Evolutionary conservation across 2,329 filamentous ascomycete genomes (phyloP), one percentile per base, ranked within the genome.

Genomic region (Thielaviopsis cerberus): DNA sequence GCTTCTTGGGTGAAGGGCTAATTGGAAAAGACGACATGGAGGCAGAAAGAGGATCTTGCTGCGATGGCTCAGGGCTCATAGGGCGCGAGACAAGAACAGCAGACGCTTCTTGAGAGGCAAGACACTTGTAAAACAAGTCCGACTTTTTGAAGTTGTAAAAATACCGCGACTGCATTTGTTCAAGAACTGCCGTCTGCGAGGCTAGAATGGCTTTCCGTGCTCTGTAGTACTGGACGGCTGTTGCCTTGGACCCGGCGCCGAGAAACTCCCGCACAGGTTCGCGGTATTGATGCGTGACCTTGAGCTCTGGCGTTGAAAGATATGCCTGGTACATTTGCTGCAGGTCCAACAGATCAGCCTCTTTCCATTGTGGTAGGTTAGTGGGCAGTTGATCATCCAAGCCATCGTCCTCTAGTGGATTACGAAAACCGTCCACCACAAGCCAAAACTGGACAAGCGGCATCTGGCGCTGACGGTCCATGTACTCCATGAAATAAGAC

Each of bases 401-500:
- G 37, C 84, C 83, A 65, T 80, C 78, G 63, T 91, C 87, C 69
- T 98, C 92, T 2, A 98, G 73, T 0, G 92, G 94, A 64, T 94
- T 95, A 50, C 94, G 85, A 64, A 97, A 88, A 0, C 92, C 91
- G 70, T 98, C 92, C 5, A 97, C 92, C 2, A 97, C 92, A 48
- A 98, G 83, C 89, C 91, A 98, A 69, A 97, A 98, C 66, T 98
- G 92, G 5, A 98, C 90, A 53, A 96, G 73, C 15, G 86, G 79
- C 84, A 97, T 91, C 25, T 91, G 75, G 17, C 79, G 78, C 67
- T 90, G 86, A 50, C 92, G 83, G 68, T 98, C 92, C 92, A 98
- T 98, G 66, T 89, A 97, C 68, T 98, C 92, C 92, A 98, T 98
- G 72, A 98, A 97, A 68, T 95, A 98, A 1, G 92, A 97, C 8